Evolutionary conservation across 805 yeast species (phyloP).

Genomic region (Candida alai): DNA sequence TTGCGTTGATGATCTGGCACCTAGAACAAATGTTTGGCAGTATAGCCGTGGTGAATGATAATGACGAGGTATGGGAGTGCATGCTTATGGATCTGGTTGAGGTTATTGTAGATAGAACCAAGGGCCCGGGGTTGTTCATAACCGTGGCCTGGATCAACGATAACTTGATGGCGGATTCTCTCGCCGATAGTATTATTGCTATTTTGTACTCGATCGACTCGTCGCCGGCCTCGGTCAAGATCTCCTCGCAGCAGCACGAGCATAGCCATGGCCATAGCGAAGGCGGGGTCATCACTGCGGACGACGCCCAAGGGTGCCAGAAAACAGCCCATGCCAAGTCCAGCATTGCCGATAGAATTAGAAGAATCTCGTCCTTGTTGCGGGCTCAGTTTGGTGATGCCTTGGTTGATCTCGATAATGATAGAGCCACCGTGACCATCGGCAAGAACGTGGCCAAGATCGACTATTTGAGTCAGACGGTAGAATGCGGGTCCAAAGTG

Average conservation of each 20-base stretch:
- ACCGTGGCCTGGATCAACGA: constrained; percentile 90
- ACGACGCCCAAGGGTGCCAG: constrained; percentile 16
- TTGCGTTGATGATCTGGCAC: constrained; percentile 82
- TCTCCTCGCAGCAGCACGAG: constrained; percentile 59
- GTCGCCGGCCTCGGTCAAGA: constrained; percentile 89
- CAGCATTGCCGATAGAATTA: constrained; percentile 30
- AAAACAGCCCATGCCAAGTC: constrained; percentile 18
- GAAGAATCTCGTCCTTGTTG: constrained; percentile 58
- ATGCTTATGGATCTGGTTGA: constrained; percentile 44
- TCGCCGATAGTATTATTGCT: constrained; percentile 92
- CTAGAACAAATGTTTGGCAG: constrained; percentile 93
- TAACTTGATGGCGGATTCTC: constrained; percentile 74
- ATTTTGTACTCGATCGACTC: constrained; percentile 89
- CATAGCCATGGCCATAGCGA: constrained; percentile 29
- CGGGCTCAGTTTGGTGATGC: constrained; percentile 87
- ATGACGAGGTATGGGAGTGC: constrained; percentile 41
- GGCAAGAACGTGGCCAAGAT: constrained; percentile 75
- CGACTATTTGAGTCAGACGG: constrained; percentile 59
- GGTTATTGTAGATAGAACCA: constrained; percentile 37
- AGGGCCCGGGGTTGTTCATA: constrained; percentile 37
- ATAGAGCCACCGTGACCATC: constrained; percentile 60
- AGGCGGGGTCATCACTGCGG: constrained; percentile 5
- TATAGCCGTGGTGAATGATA: constrained; percentile 60
- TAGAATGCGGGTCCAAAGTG: constrained; percentile 68
- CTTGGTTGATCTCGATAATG: constrained; percentile 38